Evolutionary conservation across 2,329 filamentous ascomycete species (phyloP), one percentile per base, ranked within the genome.

Genomic region (Sclerotinia sclerotiorum): DNA sequence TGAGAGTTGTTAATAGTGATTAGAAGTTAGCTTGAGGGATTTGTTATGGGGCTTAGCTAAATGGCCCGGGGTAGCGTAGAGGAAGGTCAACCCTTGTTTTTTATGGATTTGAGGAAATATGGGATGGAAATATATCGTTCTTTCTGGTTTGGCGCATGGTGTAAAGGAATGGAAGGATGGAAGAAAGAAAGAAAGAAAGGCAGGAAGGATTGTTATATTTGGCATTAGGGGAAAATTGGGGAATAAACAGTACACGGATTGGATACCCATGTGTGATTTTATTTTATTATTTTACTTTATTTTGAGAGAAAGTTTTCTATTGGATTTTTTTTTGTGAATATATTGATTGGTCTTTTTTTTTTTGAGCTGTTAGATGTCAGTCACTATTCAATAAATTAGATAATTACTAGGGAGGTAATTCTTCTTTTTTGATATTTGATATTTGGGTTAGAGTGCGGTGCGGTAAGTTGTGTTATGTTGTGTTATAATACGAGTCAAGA

Each of bases 1-100:
- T 92, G 79, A 82, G 88, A 74, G 88, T 92, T 48, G 88, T 91
- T 29, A 92, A 92, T 71, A 68, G 67, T 51, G 75, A 77, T 72
- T 77, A 69, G 52, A 35, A 6, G 7, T 2, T n/a, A 10, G 32
- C 0, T 7, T 55, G 10, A 1, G 2, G 21, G 29, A 7, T 35
- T 7, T 35, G 8, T 35, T 7, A 10, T 35, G 35, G 35, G 8
- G 7, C 35, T 35, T 5, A n/a, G n/a, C n/a, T n/a, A 5, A 42
- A 42, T 42, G 13, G 39, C 6, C 39, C 2, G 52, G 19, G 29
- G 29, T 3, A 21, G 1, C 3, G 21, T 48, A 2, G 6, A 48
- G 19, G 46, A 48, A 10, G 19, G 19, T 19, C 19, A 17, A 27
- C 21, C 19, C 52, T 55, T 19, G 52, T 55, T 21, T 21, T 55